phyloP scores from a whole-genome alignment of 768 basidiomycete species.

The Panus rudis region DNA sequence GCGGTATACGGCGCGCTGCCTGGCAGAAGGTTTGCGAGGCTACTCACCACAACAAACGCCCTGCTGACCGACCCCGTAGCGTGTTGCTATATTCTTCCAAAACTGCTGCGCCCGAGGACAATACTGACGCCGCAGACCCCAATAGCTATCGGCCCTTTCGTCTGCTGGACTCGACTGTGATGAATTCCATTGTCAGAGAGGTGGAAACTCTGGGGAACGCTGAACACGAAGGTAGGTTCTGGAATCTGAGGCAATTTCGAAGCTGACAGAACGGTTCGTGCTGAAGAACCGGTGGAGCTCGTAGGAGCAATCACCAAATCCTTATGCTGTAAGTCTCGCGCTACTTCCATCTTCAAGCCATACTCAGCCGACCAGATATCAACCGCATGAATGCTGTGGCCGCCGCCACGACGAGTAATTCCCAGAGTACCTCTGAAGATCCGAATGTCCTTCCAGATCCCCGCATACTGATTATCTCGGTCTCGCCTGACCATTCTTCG shows the following conservation, averaged over 20 bases:
- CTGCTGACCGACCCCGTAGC: not conserved
- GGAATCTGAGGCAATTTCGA: not conserved
- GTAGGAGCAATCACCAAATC: slow-evolving; percentile 91
- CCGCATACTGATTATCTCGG: slow-evolving; percentile 74
- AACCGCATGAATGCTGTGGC: slow-evolving; percentile 41
- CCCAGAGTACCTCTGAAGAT: slow-evolving; percentile 22
- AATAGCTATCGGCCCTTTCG: slow-evolving; percentile 85
- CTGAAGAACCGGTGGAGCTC: slow-evolving; percentile 55
- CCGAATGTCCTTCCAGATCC: slow-evolving; percentile 37
- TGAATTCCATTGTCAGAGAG: slow-evolving; percentile 54
- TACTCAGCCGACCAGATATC: slow-evolving; percentile 47
- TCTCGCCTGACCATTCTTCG: slow-evolving; percentile 81
- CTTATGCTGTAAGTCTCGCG: slow-evolving; percentile 65
- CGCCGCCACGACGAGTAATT: no score
- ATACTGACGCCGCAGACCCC: slow-evolving; percentile 44
- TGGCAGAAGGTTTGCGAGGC: slow-evolving; percentile 57
- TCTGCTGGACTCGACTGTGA: slow-evolving; percentile 61
- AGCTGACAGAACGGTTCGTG: slow-evolving; percentile 12
- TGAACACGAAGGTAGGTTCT: slow-evolving; percentile 43
- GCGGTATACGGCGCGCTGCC: slow-evolving; percentile 89
- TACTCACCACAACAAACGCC: not conserved
- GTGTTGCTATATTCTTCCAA: slow-evolving; percentile 72
- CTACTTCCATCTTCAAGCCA: slow-evolving; percentile 10
- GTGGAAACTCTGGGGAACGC: slow-evolving; percentile 44
- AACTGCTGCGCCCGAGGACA: slow-evolving; percentile 35